Evolutionary conservation across 2,329 filamentous ascomycete species (phyloP), one percentile per base, ranked within the genome.

Genomic region (Ascochyta koolunga): DNA sequence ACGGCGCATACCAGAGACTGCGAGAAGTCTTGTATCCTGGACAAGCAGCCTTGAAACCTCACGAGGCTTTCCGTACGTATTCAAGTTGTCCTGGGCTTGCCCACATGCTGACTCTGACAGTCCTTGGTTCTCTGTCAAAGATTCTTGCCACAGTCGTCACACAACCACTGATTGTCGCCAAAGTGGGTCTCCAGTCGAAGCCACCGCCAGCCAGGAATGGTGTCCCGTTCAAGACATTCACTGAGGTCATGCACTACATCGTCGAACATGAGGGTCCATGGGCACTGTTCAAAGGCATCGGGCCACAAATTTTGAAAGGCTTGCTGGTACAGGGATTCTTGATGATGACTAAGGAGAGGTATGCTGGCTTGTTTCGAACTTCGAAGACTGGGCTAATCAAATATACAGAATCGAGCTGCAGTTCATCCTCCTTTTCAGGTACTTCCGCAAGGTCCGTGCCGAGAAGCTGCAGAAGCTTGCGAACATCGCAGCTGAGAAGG

Each of bases 321-420:
- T 78, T 99, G 46, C 74, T 99, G 42, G 95, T 99, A 2, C 95
- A 99, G 72, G 95, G 95, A 43, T 86, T 99, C 50, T 81, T 99
- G 33, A 99, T 99, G 95, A 99, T 97, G 92, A 95, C 92, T 41
- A 99, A 99, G 79, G 95, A 99, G 78, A 85, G 92, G 90, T 92
- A 82, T 63, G 81, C 36, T n/a, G 2, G 2, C 10, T 24, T 22
- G 18, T 24, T 22, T 36, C 9, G 32, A 33, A 6, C 13, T 2
- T 19, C 18, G 7, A 19, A 16, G 10, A 27, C 29, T 15, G 18
- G 39, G 38, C 59, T 66, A 56, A 68, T 56, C 19, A n/a, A 2
- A 3, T n/a, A 15, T 21, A 6, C 29, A 91, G 90, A 64, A 90
- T 98, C 76, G 95, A 98, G 75, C 79, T 98, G 15, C 74, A 92